phyloP scores from a whole-genome alignment of 805 yeast species.

The Lipomyces spencermartinsiae region DNA sequence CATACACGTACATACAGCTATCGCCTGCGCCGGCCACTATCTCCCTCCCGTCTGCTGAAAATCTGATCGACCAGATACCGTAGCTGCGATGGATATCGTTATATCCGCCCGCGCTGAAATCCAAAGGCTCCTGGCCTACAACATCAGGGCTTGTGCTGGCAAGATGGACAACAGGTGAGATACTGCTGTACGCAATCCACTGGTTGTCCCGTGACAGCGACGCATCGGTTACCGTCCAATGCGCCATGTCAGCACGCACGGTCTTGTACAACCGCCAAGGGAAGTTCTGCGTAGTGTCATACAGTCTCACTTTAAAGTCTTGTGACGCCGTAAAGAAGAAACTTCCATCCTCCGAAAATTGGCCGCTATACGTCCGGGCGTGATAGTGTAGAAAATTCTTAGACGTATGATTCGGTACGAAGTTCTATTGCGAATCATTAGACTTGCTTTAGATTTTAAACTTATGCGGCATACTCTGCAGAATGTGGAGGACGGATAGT shows the following conservation, averaged over 20 bases:
- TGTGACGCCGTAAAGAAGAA: constrained; percentile 41
- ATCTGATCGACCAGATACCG: constrained; percentile 41
- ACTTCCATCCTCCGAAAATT: constrained; percentile 43
- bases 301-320: constrained; percentile 41
- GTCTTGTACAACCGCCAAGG: constrained; percentile 38
- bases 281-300: constrained; percentile 31
- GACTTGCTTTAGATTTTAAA: background rate
- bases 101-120: constrained; percentile 20
- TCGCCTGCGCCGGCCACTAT: constrained; percentile 41
- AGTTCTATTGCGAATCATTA: constrained; percentile 18
- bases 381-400: constrained; percentile 20
- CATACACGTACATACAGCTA: constrained; percentile 36
- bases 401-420: constrained; percentile 27
- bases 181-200: constrained; percentile 39
- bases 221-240: constrained; percentile 45
- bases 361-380: constrained; percentile 43
- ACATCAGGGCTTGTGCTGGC: constrained; percentile 36
- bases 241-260: constrained; percentile 28
- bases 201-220: constrained; percentile 39
- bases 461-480: constrained; percentile 15
- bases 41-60: constrained; percentile 39
- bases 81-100: constrained; percentile 12
- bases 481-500: constrained; percentile 28
- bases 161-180: constrained; percentile 38
- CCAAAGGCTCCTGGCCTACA: constrained; percentile 32